Evolutionary conservation across 1,284 basidiomycete species (phyloP), one percentile per base, ranked within the genome.

Genomic region (Psilocybe mexicana): DNA sequence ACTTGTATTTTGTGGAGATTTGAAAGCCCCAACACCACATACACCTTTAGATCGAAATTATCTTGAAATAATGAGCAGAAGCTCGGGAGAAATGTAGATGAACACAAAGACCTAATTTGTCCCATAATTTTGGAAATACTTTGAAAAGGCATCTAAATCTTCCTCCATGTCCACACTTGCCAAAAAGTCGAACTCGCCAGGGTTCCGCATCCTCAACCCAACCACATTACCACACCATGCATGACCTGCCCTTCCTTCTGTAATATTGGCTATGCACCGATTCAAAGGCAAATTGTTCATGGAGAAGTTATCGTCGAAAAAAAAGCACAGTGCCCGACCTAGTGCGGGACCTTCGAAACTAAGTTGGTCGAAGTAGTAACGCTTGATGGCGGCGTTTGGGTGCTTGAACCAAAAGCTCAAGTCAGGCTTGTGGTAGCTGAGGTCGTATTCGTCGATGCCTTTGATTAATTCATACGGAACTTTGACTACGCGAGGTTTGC

Each of bases 201-300:
- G n/a, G n/a, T 52, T 12, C 35, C 25, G 26, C 43, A 38, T 24
- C n/a, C 52, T 45, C 52, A 54, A 33, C 18, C 33, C 53, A 33
- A 55, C 30, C 4, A 55, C 26, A 48, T 55, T 55, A 18, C 53
- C 53, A 25, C 45, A 40, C 53, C 53, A 55, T 36, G 12, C 6
- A 23, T 48, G 45, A n/a, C 53, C 53, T 5, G 53, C 45, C 14
- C 42, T 24, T 24, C 45, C 36, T 24, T 18, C 25, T n/a, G 53
- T 55, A 14, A 47, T 11, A 14, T n/a, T 24, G 18, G 42, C 53
- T 14, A 55, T 40, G 44, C 53, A 48, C 0, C 45, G 35, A 24
- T 55, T 55, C 26, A 40, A 18, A n/a, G 44, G 45, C 24, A 48
- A 24, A 3, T 36, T 30, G 33, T 55, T 55, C 36, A 47, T 48